A percentile compares a stretch with the other conserved stretches of the same genome.
These are phyloP conservation scores for Hypoxylon sp. DNA, from an alignment of 2,329 filamentous ascomycete species.

Conservation along the genomic window DNA sequence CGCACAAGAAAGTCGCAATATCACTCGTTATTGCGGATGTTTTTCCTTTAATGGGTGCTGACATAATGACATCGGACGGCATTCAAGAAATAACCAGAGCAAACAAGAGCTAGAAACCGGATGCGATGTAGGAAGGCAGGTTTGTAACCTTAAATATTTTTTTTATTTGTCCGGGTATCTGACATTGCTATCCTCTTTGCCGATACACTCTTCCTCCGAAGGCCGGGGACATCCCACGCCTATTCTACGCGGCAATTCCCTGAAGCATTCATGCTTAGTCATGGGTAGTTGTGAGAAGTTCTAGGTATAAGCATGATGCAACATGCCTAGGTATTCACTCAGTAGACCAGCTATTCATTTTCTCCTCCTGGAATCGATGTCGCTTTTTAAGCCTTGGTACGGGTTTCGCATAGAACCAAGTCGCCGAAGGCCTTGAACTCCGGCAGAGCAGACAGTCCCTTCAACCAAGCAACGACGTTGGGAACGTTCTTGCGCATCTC, in stretches of 20 bases:
- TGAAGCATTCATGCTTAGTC: background rate
- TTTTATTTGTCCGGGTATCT: constrained; percentile 19
- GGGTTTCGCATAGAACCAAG: constrained; percentile 53
- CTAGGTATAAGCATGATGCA: background rate
- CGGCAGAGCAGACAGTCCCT: constrained; percentile 51
- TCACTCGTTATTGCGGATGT: background rate
- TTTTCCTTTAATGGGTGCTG: background rate
- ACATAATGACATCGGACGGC: background rate
- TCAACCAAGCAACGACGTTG: constrained; percentile 53
- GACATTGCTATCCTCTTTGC: background rate
- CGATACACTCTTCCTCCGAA: constrained; percentile 8
- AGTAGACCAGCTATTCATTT: background rate
- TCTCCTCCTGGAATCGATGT: background rate
- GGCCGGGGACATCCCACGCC: background rate
- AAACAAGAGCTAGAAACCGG: background rate
- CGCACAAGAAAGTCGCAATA: background rate
- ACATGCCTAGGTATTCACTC: background rate
- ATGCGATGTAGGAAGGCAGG: background rate
- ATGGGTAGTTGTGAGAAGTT: background rate
- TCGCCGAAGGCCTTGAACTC: constrained; percentile 56
- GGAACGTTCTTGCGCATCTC: constrained; percentile 56
- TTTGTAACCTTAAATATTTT: background rate
- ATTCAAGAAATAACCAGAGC: background rate
- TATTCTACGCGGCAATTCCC: background rate
- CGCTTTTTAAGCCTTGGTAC: constrained; percentile 30